Conservation (phyloP, 306 rosid species). For the Vigna angularis region DNA sequence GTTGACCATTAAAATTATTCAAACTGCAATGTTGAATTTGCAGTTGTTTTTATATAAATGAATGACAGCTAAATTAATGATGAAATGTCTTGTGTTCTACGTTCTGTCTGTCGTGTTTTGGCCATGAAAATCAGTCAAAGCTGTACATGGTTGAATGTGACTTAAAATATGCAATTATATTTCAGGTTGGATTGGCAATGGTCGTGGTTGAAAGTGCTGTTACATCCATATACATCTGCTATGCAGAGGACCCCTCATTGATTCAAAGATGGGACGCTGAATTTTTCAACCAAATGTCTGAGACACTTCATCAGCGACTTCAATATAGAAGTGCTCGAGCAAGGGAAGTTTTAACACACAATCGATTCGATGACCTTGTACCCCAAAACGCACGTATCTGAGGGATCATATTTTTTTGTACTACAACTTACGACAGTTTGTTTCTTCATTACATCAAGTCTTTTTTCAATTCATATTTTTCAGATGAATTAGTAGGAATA, state of each 20-base stretch:
- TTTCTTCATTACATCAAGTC: slow-evolving; percentile 12
- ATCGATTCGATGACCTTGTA: slow-evolving; percentile 56
- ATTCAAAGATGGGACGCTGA: slow-evolving; percentile 95
- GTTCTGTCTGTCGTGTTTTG: neutral
- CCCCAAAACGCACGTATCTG: slow-evolving; percentile 39
- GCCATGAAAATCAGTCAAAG: slow-evolving; percentile 1
- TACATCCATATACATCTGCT: slow-evolving; percentile 92
- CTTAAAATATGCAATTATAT: slow-evolving; percentile 22
- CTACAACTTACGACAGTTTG: neutral
- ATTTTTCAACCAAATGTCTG: slow-evolving; percentile 91
- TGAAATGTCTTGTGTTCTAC: neutral
- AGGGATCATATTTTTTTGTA: neutral
- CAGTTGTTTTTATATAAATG: neutral
- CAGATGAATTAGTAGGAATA: slow-evolving; percentile 18
- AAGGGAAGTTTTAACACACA: slow-evolving; percentile 70
- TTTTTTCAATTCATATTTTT: slow-evolving; percentile 24
- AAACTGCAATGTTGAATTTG: slow-evolving; percentile 22
- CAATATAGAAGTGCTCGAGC: slow-evolving; percentile 84
- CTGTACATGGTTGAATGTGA: slow-evolving; percentile 23
- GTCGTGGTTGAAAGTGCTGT: slow-evolving; percentile 98
- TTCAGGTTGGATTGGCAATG: slow-evolving; percentile 95
- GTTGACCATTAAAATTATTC: slow-evolving; percentile 29
- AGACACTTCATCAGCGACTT: slow-evolving; percentile 92
- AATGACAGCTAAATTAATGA: slow-evolving; percentile 9
- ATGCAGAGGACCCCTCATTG: slow-evolving; percentile 93